Percentiles rank a stretch among this genome's conserved stretches.
phyloP scores from a whole-genome alignment of 208 protist species.

The Crithidia thermophila region DNA sequence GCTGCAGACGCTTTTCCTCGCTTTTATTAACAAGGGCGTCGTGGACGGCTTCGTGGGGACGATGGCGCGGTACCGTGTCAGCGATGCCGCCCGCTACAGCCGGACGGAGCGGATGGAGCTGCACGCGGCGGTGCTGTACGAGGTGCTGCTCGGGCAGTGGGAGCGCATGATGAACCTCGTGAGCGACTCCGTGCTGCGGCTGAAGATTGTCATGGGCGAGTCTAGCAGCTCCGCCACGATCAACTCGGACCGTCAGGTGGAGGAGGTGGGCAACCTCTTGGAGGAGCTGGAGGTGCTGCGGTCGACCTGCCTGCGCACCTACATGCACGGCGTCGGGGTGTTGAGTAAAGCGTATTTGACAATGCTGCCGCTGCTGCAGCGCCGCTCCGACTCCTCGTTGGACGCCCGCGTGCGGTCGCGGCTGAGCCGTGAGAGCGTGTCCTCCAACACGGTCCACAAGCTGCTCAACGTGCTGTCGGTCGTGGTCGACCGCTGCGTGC shows the following conservation, averaged over 20 bases:
- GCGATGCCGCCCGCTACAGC: constrained; percentile 39
- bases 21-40: constrained; percentile 75
- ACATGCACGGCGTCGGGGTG: constrained; percentile 75
- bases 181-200: constrained; percentile 62
- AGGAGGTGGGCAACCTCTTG: constrained; percentile 71
- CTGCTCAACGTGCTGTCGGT: constrained; percentile 83
- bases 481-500: constrained; percentile 74
- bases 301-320: constrained; percentile 58
- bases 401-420: constrained; percentile 70
- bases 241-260: constrained; percentile 48
- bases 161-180: constrained; percentile 71
- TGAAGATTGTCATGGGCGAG: constrained; percentile 87
- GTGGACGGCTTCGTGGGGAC: constrained; percentile 57
- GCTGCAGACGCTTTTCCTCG: constrained; percentile 59
- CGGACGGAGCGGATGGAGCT: constrained; percentile 70
- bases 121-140: constrained; percentile 76
- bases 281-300: constrained; percentile 82
- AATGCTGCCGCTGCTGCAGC: constrained; percentile 58
- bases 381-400: constrained; percentile 31
- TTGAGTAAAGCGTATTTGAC: constrained; percentile 86
- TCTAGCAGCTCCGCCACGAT: constrained; percentile 58
- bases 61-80: constrained; percentile 57
- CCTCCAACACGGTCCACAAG: constrained; percentile 73
- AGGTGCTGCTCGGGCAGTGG: constrained; percentile 83
- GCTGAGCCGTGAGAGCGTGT: constrained; percentile 81